Percentiles rank a stretch among this genome's conserved stretches.
Evolutionary conservation across 2,329 filamentous ascomycete genomes (phyloP).

Genomic region (Lasiodiplodia hormozganensis): DNA sequence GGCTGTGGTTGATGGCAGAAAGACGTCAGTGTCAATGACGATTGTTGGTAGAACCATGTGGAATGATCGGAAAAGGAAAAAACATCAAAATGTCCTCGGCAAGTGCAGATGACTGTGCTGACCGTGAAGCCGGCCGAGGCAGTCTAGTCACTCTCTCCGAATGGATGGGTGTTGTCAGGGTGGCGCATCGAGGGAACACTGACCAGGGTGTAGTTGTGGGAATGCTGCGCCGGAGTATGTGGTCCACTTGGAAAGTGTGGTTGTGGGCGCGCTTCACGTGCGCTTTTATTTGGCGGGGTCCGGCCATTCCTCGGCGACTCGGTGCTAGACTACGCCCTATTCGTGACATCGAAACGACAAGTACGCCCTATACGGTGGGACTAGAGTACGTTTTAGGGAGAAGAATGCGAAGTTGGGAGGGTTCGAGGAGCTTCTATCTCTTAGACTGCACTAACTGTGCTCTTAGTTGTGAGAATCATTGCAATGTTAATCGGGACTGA

Average conservation of each 20-base stretch:
- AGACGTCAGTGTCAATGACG: not conserved
- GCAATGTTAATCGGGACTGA: not conserved
- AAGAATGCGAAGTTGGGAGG: not conserved
- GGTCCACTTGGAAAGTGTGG: conserved; percentile 10
- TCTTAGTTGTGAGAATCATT: not conserved
- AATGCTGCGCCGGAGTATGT: conserved; percentile 10
- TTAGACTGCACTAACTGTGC: not conserved
- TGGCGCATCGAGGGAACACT: conserved; percentile 1
- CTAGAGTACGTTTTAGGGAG: not conserved
- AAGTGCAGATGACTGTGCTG: not conserved
- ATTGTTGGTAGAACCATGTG: not conserved
- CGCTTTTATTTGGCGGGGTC: not conserved
- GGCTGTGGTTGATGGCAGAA: not conserved
- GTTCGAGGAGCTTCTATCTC: not conserved
- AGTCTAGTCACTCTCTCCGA: not conserved
- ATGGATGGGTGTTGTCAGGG: not conserved
- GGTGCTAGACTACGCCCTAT: not conserved
- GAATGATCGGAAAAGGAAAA: not conserved
- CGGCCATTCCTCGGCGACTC: conserved; percentile 3
- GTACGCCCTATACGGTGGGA: not conserved
- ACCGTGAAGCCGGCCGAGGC: not conserved
- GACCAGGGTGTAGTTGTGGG: conserved; percentile 17
- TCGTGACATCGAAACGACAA: not conserved
- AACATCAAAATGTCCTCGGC: not conserved
- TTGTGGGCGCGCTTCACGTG: conserved; percentile 11